Base-by-base conservation (phyloP, 2,329 filamentous ascomycete species). In the Cladophialophora exuberans region DNA sequence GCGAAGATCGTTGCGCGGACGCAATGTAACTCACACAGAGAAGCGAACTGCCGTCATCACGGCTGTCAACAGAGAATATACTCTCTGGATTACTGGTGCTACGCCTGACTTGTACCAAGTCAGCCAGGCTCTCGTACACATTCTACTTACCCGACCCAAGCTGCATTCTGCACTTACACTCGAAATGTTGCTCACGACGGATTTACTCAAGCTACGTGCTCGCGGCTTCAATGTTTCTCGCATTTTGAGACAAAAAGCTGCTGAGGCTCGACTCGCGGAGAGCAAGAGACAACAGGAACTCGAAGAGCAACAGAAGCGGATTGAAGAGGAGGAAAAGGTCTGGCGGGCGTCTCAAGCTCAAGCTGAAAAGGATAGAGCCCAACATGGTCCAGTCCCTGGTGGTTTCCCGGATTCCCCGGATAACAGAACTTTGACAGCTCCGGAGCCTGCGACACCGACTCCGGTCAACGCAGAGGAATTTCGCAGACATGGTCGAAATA, bases 181-280 rank as follows among this genome's bases (percentile, higher is more conserved):
- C 52, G 94, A 97, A 72, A 92, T 90, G 49, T 87, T 99, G 60
- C 76, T 99, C 31, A 93, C 89, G 54, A 85, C 94, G 6, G 90
- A 93, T 64, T 79, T 99, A 20, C 82, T 88, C 42, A 86, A 92
- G 47, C 76, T 99, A 35, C 86, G 90, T 65, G 85, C 86, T 57
- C 90, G 94, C 61, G 94, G 94, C 1, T 97, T 97, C 77, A 97
- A 99, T 63, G 94, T 99, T 33, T 90, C 97, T 67, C 87, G 94
- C 45, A 97, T 99, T 59, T 79, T 99, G 18, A 84, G 90, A 31
- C 87, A 87, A 50, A 95, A 95, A 74, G 90, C 88, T 17, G 89
- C 89, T 2, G 91, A 97, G 70, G 89, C 90, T 4, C 84, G 89
- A 48, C 85, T 97, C 61, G 91, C 90, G 0, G 92, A 97, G 67